Conservation (phyloP, 2,329 filamentous ascomycete genomes). For the Calonectria pteridis region DNA sequence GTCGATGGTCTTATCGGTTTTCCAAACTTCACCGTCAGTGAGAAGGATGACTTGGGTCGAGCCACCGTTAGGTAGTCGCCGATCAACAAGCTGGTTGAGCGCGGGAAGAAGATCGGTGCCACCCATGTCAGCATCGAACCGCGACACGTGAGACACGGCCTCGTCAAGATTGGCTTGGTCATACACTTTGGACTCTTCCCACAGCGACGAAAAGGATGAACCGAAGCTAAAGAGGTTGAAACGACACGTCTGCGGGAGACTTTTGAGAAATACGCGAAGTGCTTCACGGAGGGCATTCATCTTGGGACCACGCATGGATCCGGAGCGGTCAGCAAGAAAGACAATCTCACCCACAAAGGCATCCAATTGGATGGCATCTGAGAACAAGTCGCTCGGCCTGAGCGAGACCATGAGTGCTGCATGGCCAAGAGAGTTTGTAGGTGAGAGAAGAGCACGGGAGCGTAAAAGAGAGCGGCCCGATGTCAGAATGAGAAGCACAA, state of each 20-base stretch:
- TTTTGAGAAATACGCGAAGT: background rate
- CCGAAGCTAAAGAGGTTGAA: background rate
- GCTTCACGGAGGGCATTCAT: background rate
- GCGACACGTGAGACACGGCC: background rate
- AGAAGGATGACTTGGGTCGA: background rate
- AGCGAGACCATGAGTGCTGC: background rate
- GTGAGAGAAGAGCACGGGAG: background rate
- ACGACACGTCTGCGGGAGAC: background rate
- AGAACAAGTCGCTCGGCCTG: background rate
- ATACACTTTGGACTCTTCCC: background rate
- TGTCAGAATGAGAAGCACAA: background rate
- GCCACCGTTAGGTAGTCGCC: background rate
- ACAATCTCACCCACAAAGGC: background rate
- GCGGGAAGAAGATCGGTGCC: background rate
- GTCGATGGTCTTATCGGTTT: background rate
- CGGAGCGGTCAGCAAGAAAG: background rate
- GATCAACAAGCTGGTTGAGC: background rate
- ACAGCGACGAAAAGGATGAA: background rate
- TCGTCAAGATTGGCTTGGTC: background rate
- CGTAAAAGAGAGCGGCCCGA: background rate
- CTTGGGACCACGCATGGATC: background rate
- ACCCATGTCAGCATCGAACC: background rate
- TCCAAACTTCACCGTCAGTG: background rate
- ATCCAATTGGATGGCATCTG: background rate
- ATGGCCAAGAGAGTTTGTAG: background rate